Conservation (phyloP, 108 stramenopile species). For the Mediolabrus comicus region DNA sequence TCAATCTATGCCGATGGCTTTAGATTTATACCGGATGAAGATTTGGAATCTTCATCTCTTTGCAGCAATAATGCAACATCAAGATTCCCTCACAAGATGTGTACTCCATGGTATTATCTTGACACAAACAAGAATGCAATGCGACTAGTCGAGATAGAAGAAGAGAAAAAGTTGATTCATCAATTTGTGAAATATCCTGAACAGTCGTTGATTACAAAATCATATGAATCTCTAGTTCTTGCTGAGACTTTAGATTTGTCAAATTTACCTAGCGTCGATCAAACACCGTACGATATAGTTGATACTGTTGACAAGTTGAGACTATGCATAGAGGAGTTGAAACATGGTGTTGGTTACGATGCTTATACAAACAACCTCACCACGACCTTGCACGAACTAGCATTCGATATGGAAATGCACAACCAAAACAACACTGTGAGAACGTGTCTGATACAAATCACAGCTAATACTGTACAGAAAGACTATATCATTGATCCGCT, state of each 20-base stretch:
- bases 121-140: slow-evolving; percentile 2
- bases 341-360: slow-evolving; percentile 9
- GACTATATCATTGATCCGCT: slow-evolving; percentile 86
- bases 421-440: slow-evolving; percentile 30
- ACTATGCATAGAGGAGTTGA: slow-evolving; percentile 58
- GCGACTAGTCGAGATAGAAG: slow-evolving; percentile 15
- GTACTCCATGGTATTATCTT: slow-evolving; percentile 68
- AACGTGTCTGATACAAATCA: slow-evolving; percentile 79
- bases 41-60: not conserved
- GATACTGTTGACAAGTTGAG: slow-evolving; percentile 65
- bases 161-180: slow-evolving; percentile 30
- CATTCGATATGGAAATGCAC: slow-evolving; percentile 84
- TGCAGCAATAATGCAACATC: not conserved
- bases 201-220: slow-evolving; percentile 35
- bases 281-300: slow-evolving; percentile 59
- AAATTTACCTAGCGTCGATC: slow-evolving; percentile 37
- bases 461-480: slow-evolving; percentile 42
- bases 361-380: not conserved
- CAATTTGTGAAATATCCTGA: slow-evolving; percentile 27
- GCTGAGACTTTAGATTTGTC: slow-evolving; percentile 42
- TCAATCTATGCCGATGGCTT: slow-evolving; percentile 67
- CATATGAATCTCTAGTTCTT: slow-evolving; percentile 61
- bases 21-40: slow-evolving; percentile 31
- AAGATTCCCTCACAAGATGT: slow-evolving; percentile 22
- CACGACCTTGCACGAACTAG: slow-evolving; percentile 47